phyloP scores from a whole-genome alignment of 495 filamentous ascomycete species.

The Neurospora intermedia region DNA sequence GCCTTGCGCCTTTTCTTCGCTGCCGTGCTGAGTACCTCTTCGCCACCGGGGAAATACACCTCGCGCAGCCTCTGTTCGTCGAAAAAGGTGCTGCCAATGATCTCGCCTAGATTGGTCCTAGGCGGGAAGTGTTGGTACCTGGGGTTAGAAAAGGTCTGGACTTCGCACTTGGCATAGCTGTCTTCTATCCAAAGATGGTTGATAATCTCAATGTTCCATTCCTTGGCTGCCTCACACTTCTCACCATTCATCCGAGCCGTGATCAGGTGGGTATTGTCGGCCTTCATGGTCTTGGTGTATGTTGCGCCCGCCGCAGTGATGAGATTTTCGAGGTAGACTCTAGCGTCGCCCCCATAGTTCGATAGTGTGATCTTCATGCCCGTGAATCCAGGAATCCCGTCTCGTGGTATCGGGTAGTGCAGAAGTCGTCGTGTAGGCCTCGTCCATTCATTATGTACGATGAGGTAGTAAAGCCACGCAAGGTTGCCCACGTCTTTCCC shows the following conservation, averaged over 20 bases:
- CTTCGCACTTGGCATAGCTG: constrained; percentile 78
- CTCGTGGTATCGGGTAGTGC: constrained; percentile 74
- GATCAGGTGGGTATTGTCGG: constrained; percentile 90
- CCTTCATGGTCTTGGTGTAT: constrained; percentile 86
- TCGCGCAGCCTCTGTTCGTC: constrained; percentile 25
- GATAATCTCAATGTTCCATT: constrained; percentile 82
- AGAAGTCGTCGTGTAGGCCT: constrained; percentile 68
- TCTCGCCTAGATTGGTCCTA: constrained; percentile 83
- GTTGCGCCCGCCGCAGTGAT: constrained; percentile 70
- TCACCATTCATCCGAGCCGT: constrained; percentile 80
- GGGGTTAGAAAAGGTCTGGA: constrained; percentile 52
- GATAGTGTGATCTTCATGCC: constrained; percentile 72
- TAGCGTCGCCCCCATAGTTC: constrained; percentile 91
- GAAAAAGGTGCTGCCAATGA: constrained; percentile 71
- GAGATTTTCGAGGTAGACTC: constrained; percentile 87
- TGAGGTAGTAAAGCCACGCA: constrained; percentile 85
- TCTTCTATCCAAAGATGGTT: constrained; percentile 99
- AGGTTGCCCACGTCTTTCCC: constrained; percentile 83
- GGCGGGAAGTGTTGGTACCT: constrained; percentile 75
- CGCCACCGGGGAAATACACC: constrained; percentile 30
- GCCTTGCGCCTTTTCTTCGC: constrained; percentile 34
- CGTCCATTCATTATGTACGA: constrained; percentile 80
- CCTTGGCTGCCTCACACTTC: constrained; percentile 80
- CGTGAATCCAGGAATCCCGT: constrained; percentile 70
- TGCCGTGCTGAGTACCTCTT: constrained; percentile 16